Percentiles rank a stretch among this genome's conserved stretches.
These are phyloP conservation scores for Dalbergia oliveri DNA, from an alignment of 306 rosid genomes.

Conservation along the genomic window DNA sequence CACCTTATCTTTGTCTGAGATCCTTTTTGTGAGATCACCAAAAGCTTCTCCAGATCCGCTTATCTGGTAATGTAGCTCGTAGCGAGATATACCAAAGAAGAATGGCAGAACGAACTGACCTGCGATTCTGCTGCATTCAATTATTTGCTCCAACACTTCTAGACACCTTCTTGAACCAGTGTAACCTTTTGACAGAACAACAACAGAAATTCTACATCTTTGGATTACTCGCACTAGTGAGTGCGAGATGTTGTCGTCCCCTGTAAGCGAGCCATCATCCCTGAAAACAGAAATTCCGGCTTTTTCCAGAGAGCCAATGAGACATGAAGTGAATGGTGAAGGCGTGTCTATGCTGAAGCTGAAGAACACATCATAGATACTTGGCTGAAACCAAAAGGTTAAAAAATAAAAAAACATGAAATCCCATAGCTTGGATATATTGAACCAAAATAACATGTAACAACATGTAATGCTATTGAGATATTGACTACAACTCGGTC, in stretches of 20 bases:
- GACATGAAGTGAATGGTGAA: not conserved
- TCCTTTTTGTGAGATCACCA: too few relatives aligned
- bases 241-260: not conserved
- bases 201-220: not conserved
- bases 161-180: slow-evolving; percentile 18
- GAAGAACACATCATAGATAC: slow-evolving; percentile 5
- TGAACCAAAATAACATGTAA: too few relatives aligned
- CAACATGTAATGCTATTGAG: too few relatives aligned
- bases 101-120: not conserved
- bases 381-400: not conserved
- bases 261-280: not conserved
- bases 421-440: too few relatives aligned
- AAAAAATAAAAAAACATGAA: too few relatives aligned
- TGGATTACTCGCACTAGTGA: not conserved
- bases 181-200: not conserved
- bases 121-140: not conserved
- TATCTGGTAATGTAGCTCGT: too few relatives aligned
- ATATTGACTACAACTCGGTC: too few relatives aligned
- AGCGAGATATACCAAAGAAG: too few relatives aligned
- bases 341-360: slow-evolving; percentile 5
- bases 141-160: not conserved
- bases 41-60: too few relatives aligned
- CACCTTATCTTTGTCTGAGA: too few relatives aligned
- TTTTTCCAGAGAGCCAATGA: not conserved
- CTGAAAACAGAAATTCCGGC: not conserved